Base-by-base conservation (phyloP, 1,284 basidiomycete species). In the Agaricales sp. region DNA sequence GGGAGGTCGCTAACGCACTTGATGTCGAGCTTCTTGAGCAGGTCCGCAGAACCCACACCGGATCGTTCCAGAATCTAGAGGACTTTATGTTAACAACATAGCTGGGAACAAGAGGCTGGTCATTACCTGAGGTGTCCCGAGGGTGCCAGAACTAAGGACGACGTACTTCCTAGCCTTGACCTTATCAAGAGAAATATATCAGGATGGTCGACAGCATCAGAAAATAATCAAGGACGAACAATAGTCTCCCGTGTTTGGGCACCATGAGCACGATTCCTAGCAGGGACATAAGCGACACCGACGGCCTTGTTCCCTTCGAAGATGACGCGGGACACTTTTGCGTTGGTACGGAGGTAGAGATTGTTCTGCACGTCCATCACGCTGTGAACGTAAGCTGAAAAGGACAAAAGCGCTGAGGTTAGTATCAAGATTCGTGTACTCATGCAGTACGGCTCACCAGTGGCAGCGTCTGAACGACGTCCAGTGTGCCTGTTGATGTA, bases 401-500 rank as follows among this genome's bases (percentile, higher is more conserved):
- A 48, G 37, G 30, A 20, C 2, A 35, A 13, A 30, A 26, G 22
- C 45, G 8, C 25, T 46, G 26, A 55, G 21, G 11, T 26, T 24
- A 21, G 24, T n/a, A 18, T 45, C 23, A 41, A 22, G 16, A 20
- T 39, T 16, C 2, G n/a, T n/a, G n/a, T n/a, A n/a, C n/a, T n/a
- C n/a, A n/a, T n/a, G n/a, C n/a, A n/a, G n/a, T n/a, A n/a, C n/a
- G 30, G 51, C 63, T 50, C 53, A 78, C 79, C 79, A 46, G 80
- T 82, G 3, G 82, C 80, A 45, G 82, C 81, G 56, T 84, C 82
- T 54, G 78, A 81, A 47, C 81, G 78, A 52, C 82, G 69, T 50
- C 82, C 82, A 21, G 81, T 85, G 55, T 82, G 74, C 53, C 80
- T 74, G 64, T 84, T 84, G 67, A 85, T 80, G 58, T 84, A 86